phyloP scores from a whole-genome alignment of 2,329 filamentous ascomycete species.

The Exophiala aquamarina region DNA sequence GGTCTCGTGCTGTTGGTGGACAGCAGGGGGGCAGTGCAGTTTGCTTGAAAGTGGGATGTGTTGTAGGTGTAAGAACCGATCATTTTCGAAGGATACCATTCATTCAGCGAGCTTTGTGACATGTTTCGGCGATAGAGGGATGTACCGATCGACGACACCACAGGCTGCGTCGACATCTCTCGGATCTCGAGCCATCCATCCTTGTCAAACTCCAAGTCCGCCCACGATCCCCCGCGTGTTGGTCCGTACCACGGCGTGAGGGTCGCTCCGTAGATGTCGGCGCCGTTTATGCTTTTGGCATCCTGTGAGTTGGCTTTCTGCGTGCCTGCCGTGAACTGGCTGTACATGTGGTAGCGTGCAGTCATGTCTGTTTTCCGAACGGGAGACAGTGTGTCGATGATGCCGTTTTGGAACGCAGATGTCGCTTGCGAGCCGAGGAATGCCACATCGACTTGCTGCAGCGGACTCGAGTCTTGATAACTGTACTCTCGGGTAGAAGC shows the following conservation, averaged over 20 bases:
- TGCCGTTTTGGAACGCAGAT: conserved; percentile 8
- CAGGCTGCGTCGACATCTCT: conserved; percentile 10
- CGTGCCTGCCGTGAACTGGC: conserved; percentile 9
- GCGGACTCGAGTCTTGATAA: background rate
- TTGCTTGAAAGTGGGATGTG: conserved; percentile 9
- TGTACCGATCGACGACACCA: conserved; percentile 12
- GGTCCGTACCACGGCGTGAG: conserved; percentile 14
- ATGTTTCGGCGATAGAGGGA: conserved; percentile 5
- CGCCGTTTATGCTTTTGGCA: conserved; percentile 5
- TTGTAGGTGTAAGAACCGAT: conserved; percentile 8
- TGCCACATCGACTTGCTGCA: conserved; percentile 1
- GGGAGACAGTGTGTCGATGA: conserved; percentile 6
- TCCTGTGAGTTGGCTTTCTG: conserved; percentile 8
- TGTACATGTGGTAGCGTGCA: conserved; percentile 13
- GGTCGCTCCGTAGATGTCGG: conserved; percentile 12
- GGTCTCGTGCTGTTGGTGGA: conserved; percentile 6
- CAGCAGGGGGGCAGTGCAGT: conserved; percentile 10
- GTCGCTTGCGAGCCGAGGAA: background rate
- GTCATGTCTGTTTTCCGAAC: conserved; percentile 9
- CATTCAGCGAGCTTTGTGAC: background rate
- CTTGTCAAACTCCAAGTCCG: conserved; percentile 5
- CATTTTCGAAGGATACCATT: conserved; percentile 10
- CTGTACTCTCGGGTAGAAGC: background rate
- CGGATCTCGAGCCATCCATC: conserved; percentile 8
- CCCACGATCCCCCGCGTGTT: background rate